Evolutionary conservation across 305 asterid species (phyloP), one percentile per base, ranked within the genome.

Genomic region (Striga hermonthica): DNA sequence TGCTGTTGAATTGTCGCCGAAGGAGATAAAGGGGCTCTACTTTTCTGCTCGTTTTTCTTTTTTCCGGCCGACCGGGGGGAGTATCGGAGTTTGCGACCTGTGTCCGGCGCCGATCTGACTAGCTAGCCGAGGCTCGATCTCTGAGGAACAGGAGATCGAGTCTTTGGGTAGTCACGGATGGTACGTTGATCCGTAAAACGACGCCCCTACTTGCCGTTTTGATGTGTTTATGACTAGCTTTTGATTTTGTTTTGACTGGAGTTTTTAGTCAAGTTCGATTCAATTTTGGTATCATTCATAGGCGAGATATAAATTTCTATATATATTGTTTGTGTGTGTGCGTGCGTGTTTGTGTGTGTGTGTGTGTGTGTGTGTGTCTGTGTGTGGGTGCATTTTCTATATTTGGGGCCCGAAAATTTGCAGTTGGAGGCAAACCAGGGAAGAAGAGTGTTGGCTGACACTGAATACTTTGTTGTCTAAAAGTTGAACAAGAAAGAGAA

Each of bases 131-230:
- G 75, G 86, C 74, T 74, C 73, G 81, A 78, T 79, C 79, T 78
- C 82, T 86, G 88, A 82, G 71, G 72, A 75, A 79, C 68, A 65
- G 79, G 88, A 77, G 91, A 88, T 91, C 91, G 91, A 78, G 79
- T 75, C 75, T 66, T 69, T 50, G 69, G 70, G 71, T 47, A 57
- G 71, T 71, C 78, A 58, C 45, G 74, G 31, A 91, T 88, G 96
- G 98, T 88, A 76, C 49, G 85, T 75, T 76, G 45, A 44, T 71
- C 57, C 69, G 5, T 28, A 36, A 76, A 73, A 70, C 72, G 82
- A 64, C 73, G 64, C 48, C 13, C 47, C 39, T n/a, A 53, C 57
- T 22, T 59, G 81, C 78, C 72, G 76, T 79, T 84, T 76, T 71
- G 62, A 35, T 73, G 13, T 74, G 58, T 36, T 60, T 14, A 72